Evolutionary conservation across 1,139 yeast species (phyloP).

Genomic region (Scheffersomyces lignicola): DNA sequence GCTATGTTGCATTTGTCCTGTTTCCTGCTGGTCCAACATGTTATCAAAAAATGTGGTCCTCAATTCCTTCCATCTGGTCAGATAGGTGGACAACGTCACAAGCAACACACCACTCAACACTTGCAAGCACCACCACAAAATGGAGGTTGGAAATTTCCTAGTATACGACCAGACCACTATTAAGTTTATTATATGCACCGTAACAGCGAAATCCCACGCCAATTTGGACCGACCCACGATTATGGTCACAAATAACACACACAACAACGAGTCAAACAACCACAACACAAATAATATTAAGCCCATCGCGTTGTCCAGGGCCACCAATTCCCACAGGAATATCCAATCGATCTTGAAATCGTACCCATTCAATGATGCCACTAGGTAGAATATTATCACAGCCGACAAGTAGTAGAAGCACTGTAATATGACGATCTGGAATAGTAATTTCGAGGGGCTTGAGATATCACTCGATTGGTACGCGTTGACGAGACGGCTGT

Average conservation of each 20-base stretch:
- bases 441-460: slow-evolving; percentile 38
- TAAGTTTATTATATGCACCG: slow-evolving; percentile 80
- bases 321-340: slow-evolving; percentile 78
- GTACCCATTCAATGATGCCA: slow-evolving; percentile 62
- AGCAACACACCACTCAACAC: slow-evolving; percentile 63
- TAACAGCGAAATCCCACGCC: slow-evolving; percentile 94
- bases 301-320: slow-evolving; percentile 79
- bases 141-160: slow-evolving; percentile 63
- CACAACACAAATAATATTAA: slow-evolving; percentile 70
- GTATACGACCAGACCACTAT: slow-evolving; percentile 67
- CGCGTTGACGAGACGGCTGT: slow-evolving; percentile 26
- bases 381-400: slow-evolving; percentile 51
- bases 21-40: slow-evolving; percentile 56
- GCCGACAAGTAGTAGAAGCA: slow-evolving; percentile 68
- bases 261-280: slow-evolving; percentile 74
- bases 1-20: slow-evolving; percentile 27
- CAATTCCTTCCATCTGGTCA: slow-evolving; percentile 85
- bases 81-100: slow-evolving; percentile 80
- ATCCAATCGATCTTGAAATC: slow-evolving; percentile 65
- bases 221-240: slow-evolving; percentile 90
- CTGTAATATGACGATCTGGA: slow-evolving; percentile 66
- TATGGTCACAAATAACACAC: slow-evolving; percentile 80
- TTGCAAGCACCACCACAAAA: slow-evolving; percentile 87
- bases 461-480: slow-evolving; percentile 29
- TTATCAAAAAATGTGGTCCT: slow-evolving; percentile 87